phyloP scores from a whole-genome alignment of 805 yeast species.

The Starmerella bombi region DNA sequence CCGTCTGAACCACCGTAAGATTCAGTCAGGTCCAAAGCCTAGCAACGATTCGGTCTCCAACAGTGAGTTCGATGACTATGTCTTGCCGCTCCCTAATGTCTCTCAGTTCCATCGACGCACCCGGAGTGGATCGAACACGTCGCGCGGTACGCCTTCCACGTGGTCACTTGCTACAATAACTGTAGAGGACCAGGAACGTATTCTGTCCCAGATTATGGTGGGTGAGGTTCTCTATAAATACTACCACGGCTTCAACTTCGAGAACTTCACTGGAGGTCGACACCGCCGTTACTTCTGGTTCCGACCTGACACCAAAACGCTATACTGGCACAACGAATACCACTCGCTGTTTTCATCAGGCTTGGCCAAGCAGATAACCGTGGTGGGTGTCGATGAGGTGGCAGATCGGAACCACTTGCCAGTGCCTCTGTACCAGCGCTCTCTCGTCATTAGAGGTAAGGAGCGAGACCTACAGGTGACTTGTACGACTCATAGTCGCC shows the following conservation, averaged over 20 bases:
- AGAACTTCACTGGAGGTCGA: slow-evolving; percentile 56
- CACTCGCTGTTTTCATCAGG: slow-evolving; percentile 63
- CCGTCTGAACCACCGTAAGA: neutral
- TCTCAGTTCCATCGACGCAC: neutral
- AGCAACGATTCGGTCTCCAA: neutral
- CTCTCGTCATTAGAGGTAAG: slow-evolving; percentile 61
- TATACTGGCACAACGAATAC: slow-evolving; percentile 76
- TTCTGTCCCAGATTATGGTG: slow-evolving; percentile 81
- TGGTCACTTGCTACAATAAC: slow-evolving; percentile 4
- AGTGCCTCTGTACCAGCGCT: slow-evolving; percentile 64
- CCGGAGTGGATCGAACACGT: neutral
- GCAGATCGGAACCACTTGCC: slow-evolving; percentile 66
- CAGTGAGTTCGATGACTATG: neutral
- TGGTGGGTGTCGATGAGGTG: slow-evolving; percentile 62
- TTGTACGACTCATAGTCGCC: slow-evolving; percentile 76
- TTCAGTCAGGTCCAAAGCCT: neutral
- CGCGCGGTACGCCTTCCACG: slow-evolving; percentile 3
- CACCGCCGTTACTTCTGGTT: slow-evolving; percentile 94
- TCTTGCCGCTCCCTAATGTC: neutral
- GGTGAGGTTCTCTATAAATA: slow-evolving; percentile 86
- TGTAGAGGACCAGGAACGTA: slow-evolving; percentile 42
- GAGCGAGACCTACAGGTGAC: slow-evolving; percentile 61
- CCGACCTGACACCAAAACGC: slow-evolving; percentile 81
- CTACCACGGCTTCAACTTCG: slow-evolving; percentile 55
- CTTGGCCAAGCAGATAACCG: slow-evolving; percentile 68